Percentiles rank a stretch among this genome's conserved stretches.
Conservation (phyloP, 805 yeast genomes). For the Sugiyamaella qingdaonensis region DNA sequence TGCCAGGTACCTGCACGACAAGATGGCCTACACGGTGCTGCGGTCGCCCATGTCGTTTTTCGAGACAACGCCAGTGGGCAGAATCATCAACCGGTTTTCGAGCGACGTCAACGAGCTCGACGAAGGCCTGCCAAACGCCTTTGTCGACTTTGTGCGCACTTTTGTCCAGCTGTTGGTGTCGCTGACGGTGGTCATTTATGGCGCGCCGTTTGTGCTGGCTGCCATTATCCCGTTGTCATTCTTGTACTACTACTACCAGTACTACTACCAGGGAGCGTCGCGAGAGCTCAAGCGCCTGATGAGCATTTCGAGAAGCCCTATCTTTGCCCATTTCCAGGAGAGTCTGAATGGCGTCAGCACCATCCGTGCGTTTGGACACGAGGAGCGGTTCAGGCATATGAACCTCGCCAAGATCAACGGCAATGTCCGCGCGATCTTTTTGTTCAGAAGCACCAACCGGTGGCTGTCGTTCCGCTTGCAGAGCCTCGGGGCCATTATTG, state of each 20-base stretch:
- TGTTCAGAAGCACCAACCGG: constrained; percentile 76
- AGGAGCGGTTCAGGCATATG: constrained; percentile 52
- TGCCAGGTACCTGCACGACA: constrained; percentile 49
- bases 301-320: constrained; percentile 67
- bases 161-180: constrained; percentile 49
- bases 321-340: constrained; percentile 79
- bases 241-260: constrained; percentile 67
- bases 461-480: constrained; percentile 92
- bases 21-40: constrained; percentile 68
- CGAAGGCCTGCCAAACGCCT: constrained; percentile 48
- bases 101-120: constrained; percentile 87
- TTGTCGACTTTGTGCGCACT: constrained; percentile 36
- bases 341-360: constrained; percentile 74
- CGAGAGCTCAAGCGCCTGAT: constrained; percentile 76
- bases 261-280: constrained; percentile 61
- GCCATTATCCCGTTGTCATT: constrained; percentile 64
- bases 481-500: constrained; percentile 74
- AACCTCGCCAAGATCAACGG: constrained; percentile 51
- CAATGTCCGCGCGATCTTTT: constrained; percentile 78
- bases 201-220: constrained; percentile 83
- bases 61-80: constrained; percentile 92
- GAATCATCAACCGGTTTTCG: constrained; percentile 85
- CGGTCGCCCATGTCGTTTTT: constrained; percentile 93
- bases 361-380: constrained; percentile 71
- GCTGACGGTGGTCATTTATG: constrained; percentile 68